Evolutionary conservation across 164 flowering plant species (phyloP), one percentile per base, ranked within the genome.

Genomic region (Kalanchoe fedtschenkoi): DNA sequence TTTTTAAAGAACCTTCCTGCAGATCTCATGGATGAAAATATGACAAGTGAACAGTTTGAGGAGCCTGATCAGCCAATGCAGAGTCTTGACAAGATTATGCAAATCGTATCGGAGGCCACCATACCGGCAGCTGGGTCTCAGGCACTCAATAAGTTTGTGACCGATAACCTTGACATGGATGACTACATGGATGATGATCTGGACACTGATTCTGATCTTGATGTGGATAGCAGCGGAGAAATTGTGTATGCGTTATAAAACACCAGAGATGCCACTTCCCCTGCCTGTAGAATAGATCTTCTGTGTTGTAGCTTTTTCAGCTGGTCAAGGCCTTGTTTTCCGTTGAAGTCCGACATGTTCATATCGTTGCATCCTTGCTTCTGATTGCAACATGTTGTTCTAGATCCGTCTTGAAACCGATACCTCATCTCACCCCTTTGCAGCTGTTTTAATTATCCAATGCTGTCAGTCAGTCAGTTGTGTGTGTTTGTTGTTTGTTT

Each of bases 61-160:
- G 88, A 85, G 71, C 79, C 82, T 5, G 88, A 83, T 26, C 87
- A 81, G 60, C 91, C 91, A 21, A 77, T 81, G 88, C 91, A 85
- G 75, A 81, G 86, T 64, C 30, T 75, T 0, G 91, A 83, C 61
- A 58, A 61, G 2, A 85, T 85, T 55, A 85, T 83, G 88, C 88
- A 77, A 74, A 83, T 85, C 62, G 75, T 83, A 55, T 67, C 91
- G 1, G 91, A 83, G 73, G 91, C 91, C 42, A 83, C 88, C 9
- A 71, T 85, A 38, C 91, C 88, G 14, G 80, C 83, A 13, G 71
- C 54, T 61, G 83, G 86, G 16, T 28, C 71, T 39, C 70, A 61
- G 17, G 54, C 68, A 44, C 68, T 80, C n/a, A 62, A 64, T 54
- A 70, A 34, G 17, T 78, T 33, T 26, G 37, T 79, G 76, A 34